Conservation (phyloP, 2,329 filamentous ascomycete species). For the Exophiala lecanii-corni region DNA sequence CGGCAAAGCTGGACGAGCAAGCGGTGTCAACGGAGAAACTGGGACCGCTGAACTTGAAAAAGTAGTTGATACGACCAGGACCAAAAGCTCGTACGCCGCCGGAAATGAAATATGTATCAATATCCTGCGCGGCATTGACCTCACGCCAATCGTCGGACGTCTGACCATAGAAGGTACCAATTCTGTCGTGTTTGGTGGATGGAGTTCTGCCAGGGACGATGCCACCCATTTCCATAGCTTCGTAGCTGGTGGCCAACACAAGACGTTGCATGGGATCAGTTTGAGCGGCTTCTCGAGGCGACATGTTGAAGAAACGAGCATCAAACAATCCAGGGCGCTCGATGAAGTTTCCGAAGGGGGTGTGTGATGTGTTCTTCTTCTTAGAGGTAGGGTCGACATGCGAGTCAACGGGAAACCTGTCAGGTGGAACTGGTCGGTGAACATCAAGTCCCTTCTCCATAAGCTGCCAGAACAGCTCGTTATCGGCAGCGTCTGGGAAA, state of each 20-base stretch:
- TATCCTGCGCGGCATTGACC: constrained; percentile 66
- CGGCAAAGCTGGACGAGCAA: constrained; percentile 69
- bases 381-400: constrained; percentile 70
- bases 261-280: constrained; percentile 78
- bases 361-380: constrained; percentile 70
- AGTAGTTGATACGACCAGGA: constrained; percentile 66
- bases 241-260: constrained; percentile 71
- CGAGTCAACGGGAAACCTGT: constrained; percentile 68
- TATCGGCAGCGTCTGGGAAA: constrained; percentile 67
- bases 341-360: constrained; percentile 70
- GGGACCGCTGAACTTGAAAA: constrained; percentile 70
- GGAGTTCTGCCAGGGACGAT: constrained; percentile 69
- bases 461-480: constrained; percentile 70
- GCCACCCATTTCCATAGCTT: constrained; percentile 76
- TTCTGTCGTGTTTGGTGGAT: constrained; percentile 59
- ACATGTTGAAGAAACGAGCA: constrained; percentile 84
- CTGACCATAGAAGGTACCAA: constrained; percentile 71
- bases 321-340: constrained; percentile 74
- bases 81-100: constrained; percentile 59
- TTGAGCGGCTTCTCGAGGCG: constrained; percentile 71
- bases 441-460: constrained; percentile 71
- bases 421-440: constrained; percentile 55
- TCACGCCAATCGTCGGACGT: constrained; percentile 75
- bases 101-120: constrained; percentile 65
- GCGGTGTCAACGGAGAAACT: constrained; percentile 72